Evolutionary conservation across 1,284 basidiomycete genomes (phyloP).

Genomic region (Leccinum ponderosum): DNA sequence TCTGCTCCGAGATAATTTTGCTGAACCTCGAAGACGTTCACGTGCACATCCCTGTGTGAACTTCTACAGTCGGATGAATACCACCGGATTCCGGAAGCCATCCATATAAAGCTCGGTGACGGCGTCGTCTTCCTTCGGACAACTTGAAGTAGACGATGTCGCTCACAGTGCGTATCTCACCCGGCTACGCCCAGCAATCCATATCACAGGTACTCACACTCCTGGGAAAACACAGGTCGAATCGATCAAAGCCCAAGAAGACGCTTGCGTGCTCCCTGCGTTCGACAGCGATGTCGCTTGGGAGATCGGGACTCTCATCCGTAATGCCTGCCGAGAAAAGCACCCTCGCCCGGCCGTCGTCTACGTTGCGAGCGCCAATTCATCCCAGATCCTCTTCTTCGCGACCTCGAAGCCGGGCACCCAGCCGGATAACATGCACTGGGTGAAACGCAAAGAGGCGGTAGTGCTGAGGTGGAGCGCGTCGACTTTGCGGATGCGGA

Average conservation of each 20-base stretch:
- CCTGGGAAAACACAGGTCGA: conserved; percentile 9
- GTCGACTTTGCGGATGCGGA: conserved; percentile 14
- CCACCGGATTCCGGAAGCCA: too few species aligned
- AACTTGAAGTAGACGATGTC: neutral
- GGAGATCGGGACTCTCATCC: conserved; percentile 35
- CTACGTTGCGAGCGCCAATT: conserved; percentile 32
- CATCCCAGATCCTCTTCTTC: conserved; percentile 31
- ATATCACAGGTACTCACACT: neutral
- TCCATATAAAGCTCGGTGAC: too few species aligned
- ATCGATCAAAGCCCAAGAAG: conserved; percentile 17
- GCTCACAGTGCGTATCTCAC: neutral
- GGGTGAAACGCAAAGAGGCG: conserved; percentile 39
- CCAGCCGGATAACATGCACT: conserved; percentile 35
- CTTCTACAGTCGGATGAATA: too few species aligned
- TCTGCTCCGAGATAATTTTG: too few species aligned
- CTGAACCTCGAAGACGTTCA: too few species aligned
- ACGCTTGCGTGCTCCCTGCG: conserved; percentile 18
- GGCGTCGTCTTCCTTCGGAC: neutral
- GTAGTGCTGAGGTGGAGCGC: conserved; percentile 36
- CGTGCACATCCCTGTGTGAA: too few species aligned
- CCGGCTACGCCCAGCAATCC: neutral
- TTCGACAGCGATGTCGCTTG: conserved; percentile 31
- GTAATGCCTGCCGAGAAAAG: conserved; percentile 22
- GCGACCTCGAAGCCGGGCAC: conserved; percentile 32
- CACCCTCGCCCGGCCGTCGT: conserved; percentile 13